Evolutionary conservation across 2,329 filamentous ascomycete genomes (phyloP).

Genomic region (Aspergillus neoniger): DNA sequence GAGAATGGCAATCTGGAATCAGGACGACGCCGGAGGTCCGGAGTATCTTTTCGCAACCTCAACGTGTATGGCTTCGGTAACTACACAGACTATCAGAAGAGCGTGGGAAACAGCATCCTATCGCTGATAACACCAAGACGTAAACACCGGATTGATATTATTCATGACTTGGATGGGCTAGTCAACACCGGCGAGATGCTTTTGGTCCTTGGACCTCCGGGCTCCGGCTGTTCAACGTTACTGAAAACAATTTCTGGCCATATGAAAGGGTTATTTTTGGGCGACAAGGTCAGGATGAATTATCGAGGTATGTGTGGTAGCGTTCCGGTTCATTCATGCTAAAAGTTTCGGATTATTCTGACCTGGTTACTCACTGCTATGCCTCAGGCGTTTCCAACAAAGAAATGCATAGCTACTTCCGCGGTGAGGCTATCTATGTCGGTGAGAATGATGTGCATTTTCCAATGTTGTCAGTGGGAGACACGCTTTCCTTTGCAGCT

Average conservation of each 20-base stretch:
- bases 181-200: slow-evolving; percentile 54
- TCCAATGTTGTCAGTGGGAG: slow-evolving; percentile 11
- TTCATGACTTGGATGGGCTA: slow-evolving; percentile 60
- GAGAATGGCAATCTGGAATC: too few species aligned
- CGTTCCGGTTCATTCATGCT: background rate
- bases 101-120: background rate
- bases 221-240: slow-evolving; percentile 67
- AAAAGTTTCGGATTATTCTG: too few species aligned
- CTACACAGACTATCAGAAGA: slow-evolving; percentile 32
- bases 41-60: too few species aligned
- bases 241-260: slow-evolving; percentile 79
- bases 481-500: slow-evolving; percentile 15
- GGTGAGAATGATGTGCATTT: slow-evolving; percentile 11
- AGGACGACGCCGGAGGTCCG: too few species aligned
- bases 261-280: slow-evolving; percentile 72
- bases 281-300: slow-evolving; percentile 69
- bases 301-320: slow-evolving; percentile 58
- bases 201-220: slow-evolving; percentile 48
- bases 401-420: slow-evolving; percentile 18
- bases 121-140: background rate
- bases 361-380: background rate
- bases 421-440: slow-evolving; percentile 78
- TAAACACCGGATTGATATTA: slow-evolving; percentile 52
- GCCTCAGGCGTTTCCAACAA: background rate
- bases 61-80: too few species aligned